These are phyloP conservation scores for Citrullus amarus DNA, from an alignment of 306 rosid species.

Conservation along the genomic window DNA sequence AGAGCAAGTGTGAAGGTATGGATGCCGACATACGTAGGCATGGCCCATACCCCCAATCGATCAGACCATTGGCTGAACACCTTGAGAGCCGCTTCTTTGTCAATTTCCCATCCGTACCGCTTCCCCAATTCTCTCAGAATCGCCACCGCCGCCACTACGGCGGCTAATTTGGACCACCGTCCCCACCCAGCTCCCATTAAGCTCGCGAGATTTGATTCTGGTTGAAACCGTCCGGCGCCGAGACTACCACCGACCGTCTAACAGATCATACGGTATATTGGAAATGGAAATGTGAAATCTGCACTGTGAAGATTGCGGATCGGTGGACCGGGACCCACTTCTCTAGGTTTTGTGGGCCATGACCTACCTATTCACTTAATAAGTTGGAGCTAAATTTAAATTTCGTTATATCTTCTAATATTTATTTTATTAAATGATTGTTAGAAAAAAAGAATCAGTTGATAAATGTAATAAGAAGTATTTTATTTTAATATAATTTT, in stretches of 20 bases:
- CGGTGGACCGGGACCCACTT: neutral
- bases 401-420: too few relatives aligned
- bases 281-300: neutral
- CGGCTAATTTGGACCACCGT: conserved; percentile 46
- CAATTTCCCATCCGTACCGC: conserved; percentile 28
- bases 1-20: conserved; percentile 70
- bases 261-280: neutral
- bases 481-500: too few relatives aligned
- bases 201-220: neutral
- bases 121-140: conserved; percentile 12
- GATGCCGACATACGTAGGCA: conserved; percentile 51
- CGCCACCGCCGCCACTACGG: conserved; percentile 22
- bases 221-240: neutral
- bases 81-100: conserved; percentile 37
- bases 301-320: neutral
- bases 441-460: too few relatives aligned
- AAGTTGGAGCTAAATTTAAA: too few relatives aligned
- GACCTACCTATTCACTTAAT: too few relatives aligned
- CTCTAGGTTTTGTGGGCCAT: neutral
- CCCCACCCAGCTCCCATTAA: conserved; percentile 4
- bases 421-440: too few relatives aligned
- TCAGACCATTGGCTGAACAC: conserved; percentile 37
- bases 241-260: neutral
- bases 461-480: too few relatives aligned
- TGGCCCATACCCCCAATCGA: conserved; percentile 72